Evolutionary conservation across 2,329 filamentous ascomycete genomes (phyloP).

Genomic region (Ceratocystiopsis sp.): DNA sequence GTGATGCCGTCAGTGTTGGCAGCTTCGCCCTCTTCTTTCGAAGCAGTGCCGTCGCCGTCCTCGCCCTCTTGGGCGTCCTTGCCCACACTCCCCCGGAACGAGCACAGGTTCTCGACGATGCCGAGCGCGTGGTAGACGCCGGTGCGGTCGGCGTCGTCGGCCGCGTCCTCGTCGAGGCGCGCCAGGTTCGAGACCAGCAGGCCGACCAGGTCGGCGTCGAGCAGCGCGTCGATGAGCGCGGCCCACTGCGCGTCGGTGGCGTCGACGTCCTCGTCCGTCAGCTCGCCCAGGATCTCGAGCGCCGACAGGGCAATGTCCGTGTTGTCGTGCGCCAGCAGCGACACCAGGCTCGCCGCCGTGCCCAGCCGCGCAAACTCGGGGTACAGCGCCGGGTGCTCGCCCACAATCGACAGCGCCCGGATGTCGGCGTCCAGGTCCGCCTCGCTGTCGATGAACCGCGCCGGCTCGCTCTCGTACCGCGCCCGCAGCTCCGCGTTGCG

Average conservation of each 20-base stretch:
- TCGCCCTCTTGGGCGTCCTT: too few relatives aligned
- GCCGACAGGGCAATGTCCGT: slow-evolving; percentile 89
- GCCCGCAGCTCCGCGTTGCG: slow-evolving; percentile 83
- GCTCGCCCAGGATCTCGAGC: slow-evolving; percentile 74
- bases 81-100: slow-evolving; percentile 38
- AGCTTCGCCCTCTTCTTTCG: too few relatives aligned
- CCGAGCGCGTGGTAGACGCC: slow-evolving; percentile 76
- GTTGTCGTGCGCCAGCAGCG: slow-evolving; percentile 82
- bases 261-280: slow-evolving; percentile 84
- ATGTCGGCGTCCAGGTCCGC: slow-evolving; percentile 81
- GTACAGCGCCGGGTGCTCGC: slow-evolving; percentile 75
- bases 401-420: slow-evolving; percentile 69
- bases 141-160: slow-evolving; percentile 52
- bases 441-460: slow-evolving; percentile 72
- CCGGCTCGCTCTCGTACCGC: slow-evolving; percentile 64
- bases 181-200: slow-evolving; percentile 62
- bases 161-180: slow-evolving; percentile 57
- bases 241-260: slow-evolving; percentile 72
- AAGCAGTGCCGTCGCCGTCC: too few relatives aligned
- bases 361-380: slow-evolving; percentile 62
- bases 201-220: slow-evolving; percentile 55
- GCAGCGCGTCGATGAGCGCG: slow-evolving; percentile 47
- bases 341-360: slow-evolving; percentile 56
- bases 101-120: slow-evolving; percentile 74
- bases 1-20: too few relatives aligned